Evolutionary conservation across 2,329 filamentous ascomycete species (phyloP).

Genomic region (Cladorrhinum sp.): DNA sequence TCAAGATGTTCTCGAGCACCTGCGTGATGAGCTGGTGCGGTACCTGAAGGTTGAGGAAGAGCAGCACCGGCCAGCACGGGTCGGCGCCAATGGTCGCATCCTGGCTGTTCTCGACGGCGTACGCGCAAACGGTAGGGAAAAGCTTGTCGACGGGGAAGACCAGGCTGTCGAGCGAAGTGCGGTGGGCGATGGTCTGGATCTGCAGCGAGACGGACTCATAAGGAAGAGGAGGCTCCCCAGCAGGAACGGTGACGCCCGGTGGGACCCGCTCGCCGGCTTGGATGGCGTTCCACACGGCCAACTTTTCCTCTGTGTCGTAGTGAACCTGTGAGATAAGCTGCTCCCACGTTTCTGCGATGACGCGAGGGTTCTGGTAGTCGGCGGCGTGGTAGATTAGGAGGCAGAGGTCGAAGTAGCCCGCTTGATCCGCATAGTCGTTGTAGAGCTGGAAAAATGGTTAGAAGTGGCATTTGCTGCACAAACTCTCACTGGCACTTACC

Average conservation of each 20-base stretch:
- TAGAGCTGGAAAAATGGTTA: slow-evolving; percentile 62
- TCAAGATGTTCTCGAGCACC: slow-evolving; percentile 55
- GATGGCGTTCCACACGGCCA: slow-evolving; percentile 35
- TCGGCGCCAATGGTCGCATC: slow-evolving; percentile 57
- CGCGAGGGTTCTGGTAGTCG: slow-evolving; percentile 82
- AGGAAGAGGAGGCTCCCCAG: slow-evolving; percentile 50
- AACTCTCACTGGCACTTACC: slow-evolving; percentile 53
- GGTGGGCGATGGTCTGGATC: slow-evolving; percentile 62
- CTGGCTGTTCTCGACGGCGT: slow-evolving; percentile 57
- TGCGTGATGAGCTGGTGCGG: slow-evolving; percentile 55
- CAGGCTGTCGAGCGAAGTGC: slow-evolving; percentile 62
- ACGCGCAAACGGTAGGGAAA: slow-evolving; percentile 61
- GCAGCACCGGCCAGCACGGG: slow-evolving; percentile 54
- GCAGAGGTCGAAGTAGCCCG: slow-evolving; percentile 85
- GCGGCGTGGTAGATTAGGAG: slow-evolving; percentile 89
- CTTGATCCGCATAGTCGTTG: slow-evolving; percentile 86
- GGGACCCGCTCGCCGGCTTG: slow-evolving; percentile 42
- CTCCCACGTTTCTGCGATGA: slow-evolving; percentile 82
- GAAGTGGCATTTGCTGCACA: too few relatives aligned
- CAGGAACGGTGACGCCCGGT: slow-evolving; percentile 23
- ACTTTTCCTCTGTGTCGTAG: slow-evolving; percentile 47
- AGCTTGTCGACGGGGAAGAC: slow-evolving; percentile 63
- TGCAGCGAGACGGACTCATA: slow-evolving; percentile 68
- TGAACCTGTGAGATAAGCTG: slow-evolving; percentile 74
- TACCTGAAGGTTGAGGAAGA: slow-evolving; percentile 55